Base-by-base conservation (phyloP, 139 green algal species). In the Zygnema circumcarinatum region DNA sequence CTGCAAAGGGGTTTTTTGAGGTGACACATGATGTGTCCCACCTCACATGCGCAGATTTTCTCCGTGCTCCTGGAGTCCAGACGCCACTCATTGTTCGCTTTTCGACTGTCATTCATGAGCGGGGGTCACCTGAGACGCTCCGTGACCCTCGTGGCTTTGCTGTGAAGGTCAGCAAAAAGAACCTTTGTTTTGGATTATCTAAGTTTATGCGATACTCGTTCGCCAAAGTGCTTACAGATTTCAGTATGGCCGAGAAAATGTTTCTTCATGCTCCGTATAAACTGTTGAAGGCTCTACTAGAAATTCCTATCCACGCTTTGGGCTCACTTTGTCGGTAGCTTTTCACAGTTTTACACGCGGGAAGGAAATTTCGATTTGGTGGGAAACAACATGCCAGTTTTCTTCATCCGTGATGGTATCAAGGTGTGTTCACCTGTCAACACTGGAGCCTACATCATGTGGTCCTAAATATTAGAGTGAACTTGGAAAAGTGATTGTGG, bases 131-230 rank as follows among this genome's bases (percentile, higher is more conserved):
- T 0, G 96, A 98, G 92, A 98, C 95, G 0, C 92, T 98, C 32
- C 93, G 96, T 21, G 93, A 98, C 85, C 96, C 96, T 0, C 95
- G 96, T 32, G 96, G 96, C 38, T 98, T 98, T 91, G 96, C 96
- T 0, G 95, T 98, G 73, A 98, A 98, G 94, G 98, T 98, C 81
- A 98, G 98, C 93, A n/a, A n/a, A n/a, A n/a, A n/a, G n/a, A n/a
- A 98, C 96, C 0, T 91, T 96, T 3, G 96, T n/a, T n/a, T n/a
- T n/a, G 98, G 91, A 96, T 96, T 78, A 98, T 98, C 93, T 98
- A 93, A 53, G 94, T 53, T 25, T 29, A 81, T 76, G 29, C 56
- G 29, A 29, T n/a, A 72, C 56, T n/a, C n/a, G n/a, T n/a, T n/a
- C n/a, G n/a, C n/a, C n/a, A n/a, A n/a, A n/a, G n/a, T n/a, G n/a